phyloP scores from a whole-genome alignment of 352 stramenopile species.

The Phytophthora ohioensis region DNA sequence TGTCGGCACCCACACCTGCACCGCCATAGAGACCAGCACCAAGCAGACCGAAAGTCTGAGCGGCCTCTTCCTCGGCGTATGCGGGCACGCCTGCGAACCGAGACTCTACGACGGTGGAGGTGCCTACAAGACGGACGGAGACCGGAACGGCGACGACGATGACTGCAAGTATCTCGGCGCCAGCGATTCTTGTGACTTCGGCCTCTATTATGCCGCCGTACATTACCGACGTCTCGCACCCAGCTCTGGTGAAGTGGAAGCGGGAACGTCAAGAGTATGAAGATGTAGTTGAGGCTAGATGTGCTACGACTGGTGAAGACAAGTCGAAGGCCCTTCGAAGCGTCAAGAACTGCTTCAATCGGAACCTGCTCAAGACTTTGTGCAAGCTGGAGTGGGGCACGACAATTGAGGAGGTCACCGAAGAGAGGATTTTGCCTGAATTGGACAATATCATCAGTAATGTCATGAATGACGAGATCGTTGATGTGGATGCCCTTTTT shows the following conservation, averaged over 20 bases:
- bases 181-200: slow-evolving; percentile 3
- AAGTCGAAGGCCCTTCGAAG: slow-evolving; percentile 15
- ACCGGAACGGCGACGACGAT: not conserved
- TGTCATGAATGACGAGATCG: slow-evolving; percentile 22
- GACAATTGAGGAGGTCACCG: slow-evolving; percentile 25
- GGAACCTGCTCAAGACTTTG: slow-evolving; percentile 7
- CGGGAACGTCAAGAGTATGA: slow-evolving; percentile 30
- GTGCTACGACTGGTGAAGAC: slow-evolving; percentile 12
- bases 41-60: slow-evolving; percentile 19
- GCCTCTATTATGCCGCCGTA: slow-evolving; percentile 20
- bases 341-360: slow-evolving; percentile 30
- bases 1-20: not conserved
- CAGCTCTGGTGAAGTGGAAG: slow-evolving; percentile 32
- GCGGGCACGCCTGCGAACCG: not conserved
- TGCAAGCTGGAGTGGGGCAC: slow-evolving; percentile 36
- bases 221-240: slow-evolving; percentile 13
- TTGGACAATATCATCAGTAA: slow-evolving; percentile 32
- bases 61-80: slow-evolving; percentile 14
- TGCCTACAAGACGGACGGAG: too few relatives aligned
- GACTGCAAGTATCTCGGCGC: not conserved
- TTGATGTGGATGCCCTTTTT: not conserved
- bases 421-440: slow-evolving; percentile 9
- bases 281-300: slow-evolving; percentile 23
- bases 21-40: slow-evolving; percentile 4
- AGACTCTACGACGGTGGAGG: not conserved